Base-by-base conservation (phyloP, 2,329 filamentous ascomycete genomes). In the Coniochaeta sp. region DNA sequence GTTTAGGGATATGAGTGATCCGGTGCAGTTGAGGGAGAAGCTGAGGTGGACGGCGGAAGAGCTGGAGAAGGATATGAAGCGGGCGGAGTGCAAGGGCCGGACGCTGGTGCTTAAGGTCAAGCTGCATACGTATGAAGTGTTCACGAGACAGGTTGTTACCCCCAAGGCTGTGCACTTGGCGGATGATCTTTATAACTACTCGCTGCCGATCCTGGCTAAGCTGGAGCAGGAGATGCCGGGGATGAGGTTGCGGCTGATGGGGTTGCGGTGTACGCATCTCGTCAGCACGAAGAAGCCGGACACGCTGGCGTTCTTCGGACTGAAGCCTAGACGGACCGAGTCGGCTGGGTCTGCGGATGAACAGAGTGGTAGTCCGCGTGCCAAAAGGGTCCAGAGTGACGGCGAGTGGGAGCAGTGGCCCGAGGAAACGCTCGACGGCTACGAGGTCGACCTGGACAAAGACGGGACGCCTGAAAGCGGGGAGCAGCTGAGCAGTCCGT, bases 41-140 rank as follows among this genome's bases (percentile, higher is more conserved):
- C 81, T 99, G 6, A 82, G 86, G n/a, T 82, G 81, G 70, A 93
- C 88, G 1, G 91, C 95, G 0, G 87, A 92, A 63, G 92, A 96
- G 64, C 78, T 99, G 4, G 92, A 96, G 70, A 89, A 89, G 65
- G 93, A 98, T 68, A 80, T 98, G 76, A 81, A 82, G 61, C 83
- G 86, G 28, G 91, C 90, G 1, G 84, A 90, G 64, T 91, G 90
- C 74, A 96, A 93, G 72, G 93, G 93, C 0, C 85, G 91, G n/a
- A 98, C 93, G 0, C 76, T 99, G 1, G 91, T 91, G 24, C 77
- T 99, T 38, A 99, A 99, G 73, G 82, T 97, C 64, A 99, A 99
- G 71, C 77, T 98, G 8, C 91, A 97, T 71, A 96, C 92, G 0
- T 99, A 93, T 67, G 93, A 98, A 72, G 90, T 97, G 22, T 82